phyloP scores from a whole-genome alignment of 1,139 yeast species.

The Saccharomycopsis phalli region DNA sequence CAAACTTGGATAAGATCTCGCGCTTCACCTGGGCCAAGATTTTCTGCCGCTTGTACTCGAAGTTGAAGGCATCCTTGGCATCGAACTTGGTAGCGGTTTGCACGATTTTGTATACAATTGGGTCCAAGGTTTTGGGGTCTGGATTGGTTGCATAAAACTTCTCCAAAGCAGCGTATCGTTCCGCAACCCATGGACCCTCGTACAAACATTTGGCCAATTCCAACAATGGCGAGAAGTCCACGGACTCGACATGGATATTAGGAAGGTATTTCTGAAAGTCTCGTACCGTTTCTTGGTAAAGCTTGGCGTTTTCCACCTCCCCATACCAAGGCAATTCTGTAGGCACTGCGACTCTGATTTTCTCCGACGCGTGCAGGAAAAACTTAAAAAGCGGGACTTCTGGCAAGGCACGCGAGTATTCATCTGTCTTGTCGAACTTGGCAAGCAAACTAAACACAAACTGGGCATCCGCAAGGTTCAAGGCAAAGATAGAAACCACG shows the following conservation, averaged over 20 bases:
- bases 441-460: slow-evolving; percentile 61
- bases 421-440: slow-evolving; percentile 66
- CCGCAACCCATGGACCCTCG: slow-evolving; percentile 99
- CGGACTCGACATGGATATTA: slow-evolving; percentile 39
- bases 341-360: slow-evolving; percentile 57
- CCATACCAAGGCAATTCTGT: slow-evolving; percentile 66
- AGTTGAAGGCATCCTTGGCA: slow-evolving; percentile 78
- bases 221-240: slow-evolving; percentile 66
- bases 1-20: slow-evolving; percentile 47
- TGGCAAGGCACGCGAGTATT: slow-evolving; percentile 72
- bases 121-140: slow-evolving; percentile 66
- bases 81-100: slow-evolving; percentile 65
- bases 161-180: slow-evolving; percentile 75
- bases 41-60: slow-evolving; percentile 74
- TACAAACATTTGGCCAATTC: slow-evolving; percentile 83
- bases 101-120: slow-evolving; percentile 72
- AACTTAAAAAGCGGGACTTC: slow-evolving; percentile 52
- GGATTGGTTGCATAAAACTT: slow-evolving; percentile 68
- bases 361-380: slow-evolving; percentile 32
- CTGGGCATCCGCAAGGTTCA: slow-evolving; percentile 78
- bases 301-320: slow-evolving; percentile 64
- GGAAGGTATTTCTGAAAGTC: slow-evolving; percentile 48
- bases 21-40: slow-evolving; percentile 54
- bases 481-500: slow-evolving; percentile 78
- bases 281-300: slow-evolving; percentile 55